phyloP scores from a whole-genome alignment of 2,329 filamentous ascomycete genomes.

The Fusarium sp. region DNA sequence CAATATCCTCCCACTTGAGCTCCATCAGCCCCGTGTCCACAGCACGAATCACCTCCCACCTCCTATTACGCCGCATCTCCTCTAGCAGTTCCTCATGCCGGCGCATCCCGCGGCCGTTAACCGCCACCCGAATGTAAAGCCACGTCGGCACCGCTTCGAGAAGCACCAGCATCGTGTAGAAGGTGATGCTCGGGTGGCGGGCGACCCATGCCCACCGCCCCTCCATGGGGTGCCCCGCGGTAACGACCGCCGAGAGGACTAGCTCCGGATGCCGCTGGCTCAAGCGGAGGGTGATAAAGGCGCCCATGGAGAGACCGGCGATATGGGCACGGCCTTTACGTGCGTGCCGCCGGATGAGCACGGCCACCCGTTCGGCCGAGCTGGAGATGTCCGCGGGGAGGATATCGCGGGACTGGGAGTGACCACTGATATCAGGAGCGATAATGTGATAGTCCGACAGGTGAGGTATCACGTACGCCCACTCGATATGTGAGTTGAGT shows the following conservation, averaged over 20 bases:
- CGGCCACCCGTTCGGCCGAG: constrained; percentile 53
- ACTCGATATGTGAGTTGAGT: constrained; percentile 55
- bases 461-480: constrained; percentile 52
- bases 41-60: constrained; percentile 45
- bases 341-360: constrained; percentile 55
- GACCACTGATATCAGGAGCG: constrained; percentile 57
- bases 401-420: constrained; percentile 55
- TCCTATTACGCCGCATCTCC: constrained; percentile 54
- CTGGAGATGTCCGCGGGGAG: constrained; percentile 52
- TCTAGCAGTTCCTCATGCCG: constrained; percentile 51
- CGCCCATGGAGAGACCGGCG: constrained; percentile 59
- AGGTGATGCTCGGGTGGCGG: constrained; percentile 49
- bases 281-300: constrained; percentile 54
- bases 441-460: constrained; percentile 58
- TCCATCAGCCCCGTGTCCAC: constrained; percentile 47
- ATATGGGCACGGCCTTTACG: constrained; percentile 57
- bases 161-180: constrained; percentile 45
- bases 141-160: constrained; percentile 49
- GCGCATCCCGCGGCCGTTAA: constrained; percentile 45
- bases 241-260: constrained; percentile 54
- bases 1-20: constrained; percentile 48
- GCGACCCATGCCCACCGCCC: constrained; percentile 48
- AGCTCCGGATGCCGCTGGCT: constrained; percentile 54
- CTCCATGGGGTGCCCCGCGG: constrained; percentile 52
- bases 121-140: constrained; percentile 50